Evolutionary conservation across 2,329 filamentous ascomycete species (phyloP).

Genomic region (Trichoderma guizhouense): DNA sequence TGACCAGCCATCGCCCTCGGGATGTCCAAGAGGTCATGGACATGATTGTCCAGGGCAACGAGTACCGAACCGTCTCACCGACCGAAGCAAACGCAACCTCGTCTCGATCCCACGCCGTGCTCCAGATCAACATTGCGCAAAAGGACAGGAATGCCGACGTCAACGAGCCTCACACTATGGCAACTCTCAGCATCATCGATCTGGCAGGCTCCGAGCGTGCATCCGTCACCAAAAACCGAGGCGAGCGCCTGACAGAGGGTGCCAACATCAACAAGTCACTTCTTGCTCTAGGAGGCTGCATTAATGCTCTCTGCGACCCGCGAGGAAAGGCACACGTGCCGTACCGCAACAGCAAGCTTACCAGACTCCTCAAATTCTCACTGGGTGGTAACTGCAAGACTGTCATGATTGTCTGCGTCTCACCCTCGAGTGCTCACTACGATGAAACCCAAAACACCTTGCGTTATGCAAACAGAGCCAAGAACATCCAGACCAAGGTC

Average conservation of each 20-base stretch:
- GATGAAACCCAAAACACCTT: conserved; percentile 98
- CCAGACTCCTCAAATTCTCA: conserved; percentile 91
- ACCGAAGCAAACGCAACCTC: conserved; percentile 97
- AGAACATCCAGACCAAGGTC: conserved; percentile 99
- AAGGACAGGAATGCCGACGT: conserved; percentile 91
- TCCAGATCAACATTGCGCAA: conserved; percentile 94
- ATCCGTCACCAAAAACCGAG: conserved; percentile 93
- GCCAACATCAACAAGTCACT: conserved; percentile 99
- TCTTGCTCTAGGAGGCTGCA: conserved; percentile 90
- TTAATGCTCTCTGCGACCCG: conserved; percentile 94
- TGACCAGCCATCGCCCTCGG: conserved; percentile 86
- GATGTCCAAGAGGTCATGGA: conserved; percentile 98
- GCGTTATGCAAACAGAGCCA: conserved; percentile 93
- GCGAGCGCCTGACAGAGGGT: conserved; percentile 85
- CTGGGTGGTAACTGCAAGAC: conserved; percentile 97
- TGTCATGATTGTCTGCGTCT: conserved; percentile 99
- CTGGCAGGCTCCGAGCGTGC: conserved; percentile 93
- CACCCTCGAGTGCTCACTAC: conserved; percentile 92
- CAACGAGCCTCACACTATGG: conserved; percentile 96
- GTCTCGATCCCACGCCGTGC: conserved; percentile 91
- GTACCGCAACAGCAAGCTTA: conserved; percentile 97
- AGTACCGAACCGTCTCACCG: conserved; percentile 90
- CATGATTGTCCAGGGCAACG: conserved; percentile 94
- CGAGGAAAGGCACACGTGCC: conserved; percentile 91
- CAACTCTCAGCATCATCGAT: conserved; percentile 96